These are phyloP conservation scores for Ambrosia artemisiifolia DNA, from an alignment of 129 eudicot species.

Conservation along the genomic window DNA sequence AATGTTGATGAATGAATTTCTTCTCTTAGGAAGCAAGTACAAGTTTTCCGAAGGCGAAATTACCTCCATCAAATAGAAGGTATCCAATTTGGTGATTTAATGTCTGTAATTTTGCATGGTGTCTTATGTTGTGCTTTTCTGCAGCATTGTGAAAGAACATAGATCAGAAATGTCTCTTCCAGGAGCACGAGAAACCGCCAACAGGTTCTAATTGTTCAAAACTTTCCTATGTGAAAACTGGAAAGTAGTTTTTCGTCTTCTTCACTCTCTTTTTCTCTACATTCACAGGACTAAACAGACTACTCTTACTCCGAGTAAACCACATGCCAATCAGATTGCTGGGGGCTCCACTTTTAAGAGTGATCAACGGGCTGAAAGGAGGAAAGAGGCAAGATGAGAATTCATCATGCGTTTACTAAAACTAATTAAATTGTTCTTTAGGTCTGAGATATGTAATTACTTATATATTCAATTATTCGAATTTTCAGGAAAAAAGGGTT, in stretches of 20 bases:
- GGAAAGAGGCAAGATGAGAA: slow-evolving; percentile 53
- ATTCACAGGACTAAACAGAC: slow-evolving; percentile 37
- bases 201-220: slow-evolving; percentile 35
- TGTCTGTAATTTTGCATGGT: not conserved
- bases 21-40: slow-evolving; percentile 19
- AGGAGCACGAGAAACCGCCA: slow-evolving; percentile 35
- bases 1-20: not conserved
- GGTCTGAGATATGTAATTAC: not conserved
- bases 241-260: not conserved
- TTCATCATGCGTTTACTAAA: not conserved
- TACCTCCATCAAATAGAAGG: slow-evolving; percentile 38
- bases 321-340: slow-evolving; percentile 21
- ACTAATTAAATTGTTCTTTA: not conserved
- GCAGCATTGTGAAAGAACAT: slow-evolving; percentile 33
- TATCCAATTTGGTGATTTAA: slow-evolving; percentile 17
- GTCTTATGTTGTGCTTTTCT: slow-evolving; percentile 10
- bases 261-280: not conserved
- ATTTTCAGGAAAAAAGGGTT: slow-evolving; percentile 47
- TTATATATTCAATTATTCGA: not conserved
- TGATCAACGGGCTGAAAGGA: slow-evolving; percentile 52
- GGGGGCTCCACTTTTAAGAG: slow-evolving; percentile 38
- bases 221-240: not conserved
- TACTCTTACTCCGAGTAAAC: slow-evolving; percentile 22
- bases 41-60: slow-evolving; percentile 28
- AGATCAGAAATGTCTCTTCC: slow-evolving; percentile 34